Base-by-base conservation (phyloP, 2,329 filamentous ascomycete species). In the Incumbomyces lentus region DNA sequence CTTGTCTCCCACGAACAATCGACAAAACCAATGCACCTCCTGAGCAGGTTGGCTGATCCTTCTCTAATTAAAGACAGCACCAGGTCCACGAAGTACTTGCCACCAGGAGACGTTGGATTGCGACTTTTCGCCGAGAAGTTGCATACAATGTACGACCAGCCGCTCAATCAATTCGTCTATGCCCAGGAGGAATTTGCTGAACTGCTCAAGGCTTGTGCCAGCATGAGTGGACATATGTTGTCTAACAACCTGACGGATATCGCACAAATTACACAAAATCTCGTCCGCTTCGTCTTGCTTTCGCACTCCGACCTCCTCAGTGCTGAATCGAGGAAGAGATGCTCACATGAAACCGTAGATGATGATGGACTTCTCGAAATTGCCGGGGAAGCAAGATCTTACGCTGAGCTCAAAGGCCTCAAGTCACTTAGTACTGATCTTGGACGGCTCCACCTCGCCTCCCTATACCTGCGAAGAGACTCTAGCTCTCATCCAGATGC, bases 151-250 rank as follows among this genome's bases (percentile, higher is more conserved):
- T 43, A 49, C 30, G 40, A 50, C 2, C 54, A 56, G 31, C 42
- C 44, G 14, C 40, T 56, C 13, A 50, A 50, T 18, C 47, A 44
- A 33, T 42, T 56, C 10, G 34, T 46, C 11, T 47, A 56, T 48
- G 50, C 48, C 6, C 50, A 48, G 36, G 54, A 56, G 43, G 54
- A 56, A 34, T 34, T 54, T 14, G 31, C 26, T 8, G 18, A 40
- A 14, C 33, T 56, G 12, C 36, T 47, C 26, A 49, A 44, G 29
- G 39, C 36, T 6, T 37, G 47, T 8, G 11, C 49, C 16, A 46
- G 45, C 11, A 33, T 46, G 11, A 42, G 44, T 17, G 29, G 33
- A 16, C 10, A 30, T 14, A 18, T 50, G 47, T 13, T 48, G 37
- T 11, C 34, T n/a, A 32, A 3, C 40, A 18, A 30, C 38, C 7